phyloP scores from a whole-genome alignment of 441 rosid species.

The Syzygium malaccense region DNA sequence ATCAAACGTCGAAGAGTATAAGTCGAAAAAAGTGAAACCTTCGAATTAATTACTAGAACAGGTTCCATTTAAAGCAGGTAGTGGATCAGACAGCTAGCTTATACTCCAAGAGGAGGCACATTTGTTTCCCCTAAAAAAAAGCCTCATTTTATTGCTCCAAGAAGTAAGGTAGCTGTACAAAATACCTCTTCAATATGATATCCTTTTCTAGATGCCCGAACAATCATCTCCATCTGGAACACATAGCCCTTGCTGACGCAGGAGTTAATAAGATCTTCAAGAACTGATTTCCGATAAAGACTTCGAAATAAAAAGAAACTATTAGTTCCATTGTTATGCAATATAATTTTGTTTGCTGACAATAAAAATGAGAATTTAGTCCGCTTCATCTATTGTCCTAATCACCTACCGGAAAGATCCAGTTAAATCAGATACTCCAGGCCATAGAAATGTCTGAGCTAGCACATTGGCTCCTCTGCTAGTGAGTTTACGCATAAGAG shows the following conservation, averaged over 20 bases:
- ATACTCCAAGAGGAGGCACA: not conserved
- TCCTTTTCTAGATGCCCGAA: constrained; percentile 90
- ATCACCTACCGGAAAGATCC: constrained; percentile 81
- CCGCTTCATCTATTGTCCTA: not conserved
- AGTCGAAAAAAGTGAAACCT: not conserved
- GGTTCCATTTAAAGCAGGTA: not conserved
- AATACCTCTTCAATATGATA: constrained; percentile 86
- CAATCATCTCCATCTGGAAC: constrained; percentile 99
- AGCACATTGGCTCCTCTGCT: constrained; percentile 99
- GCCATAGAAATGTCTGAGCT: constrained; percentile 95
- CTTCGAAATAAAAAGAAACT: constrained; percentile 26
- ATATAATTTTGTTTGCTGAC: not conserved
- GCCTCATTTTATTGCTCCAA: not conserved
- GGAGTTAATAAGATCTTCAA: constrained; percentile 75
- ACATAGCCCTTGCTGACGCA: constrained; percentile 94
- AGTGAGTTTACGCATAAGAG: constrained; percentile 92
- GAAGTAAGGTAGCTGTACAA: not conserved
- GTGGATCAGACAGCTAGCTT: not conserved
- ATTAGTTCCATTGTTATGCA: constrained; percentile 1
- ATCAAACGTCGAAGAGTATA: not conserved
- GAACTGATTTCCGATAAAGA: constrained; percentile 75
- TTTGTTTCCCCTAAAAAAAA: not conserved
- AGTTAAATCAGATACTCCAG: constrained; percentile 95
- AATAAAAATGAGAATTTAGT: not conserved
- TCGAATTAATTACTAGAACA: not conserved